A percentile compares a stretch with the other conserved stretches of the same genome.
phyloP scores from a whole-genome alignment of 768 basidiomycete genomes.

The Porphyrellus cyaneotinctus region DNA sequence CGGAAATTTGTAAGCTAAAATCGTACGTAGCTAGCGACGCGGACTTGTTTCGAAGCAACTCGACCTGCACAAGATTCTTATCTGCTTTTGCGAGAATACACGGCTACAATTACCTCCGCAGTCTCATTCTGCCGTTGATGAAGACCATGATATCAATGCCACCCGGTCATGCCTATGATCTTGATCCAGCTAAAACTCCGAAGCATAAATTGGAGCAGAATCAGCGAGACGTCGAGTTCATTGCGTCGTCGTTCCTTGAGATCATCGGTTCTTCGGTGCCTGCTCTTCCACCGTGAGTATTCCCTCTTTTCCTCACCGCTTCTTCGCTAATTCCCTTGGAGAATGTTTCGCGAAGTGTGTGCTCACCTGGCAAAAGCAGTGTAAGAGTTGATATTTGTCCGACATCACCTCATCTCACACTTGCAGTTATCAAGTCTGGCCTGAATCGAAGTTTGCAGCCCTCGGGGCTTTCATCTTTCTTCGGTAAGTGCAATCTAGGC shows the following conservation, averaged over 20 bases:
- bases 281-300: conserved; percentile 67
- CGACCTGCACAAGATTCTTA: conserved; percentile 81
- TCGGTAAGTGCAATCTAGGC: conserved; percentile 41
- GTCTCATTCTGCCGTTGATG: conserved; percentile 72
- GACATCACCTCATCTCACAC: conserved; percentile 12
- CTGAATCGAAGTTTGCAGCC: conserved; percentile 75
- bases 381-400: conserved; percentile 42
- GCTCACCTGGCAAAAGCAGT: conserved; percentile 74
- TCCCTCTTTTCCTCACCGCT: background rate
- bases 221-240: conserved; percentile 62
- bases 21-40: conserved; percentile 62
- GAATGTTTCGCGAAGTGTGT: conserved; percentile 85
- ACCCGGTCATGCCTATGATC: conserved; percentile 67
- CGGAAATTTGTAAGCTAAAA: conserved; percentile 2
- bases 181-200: conserved; percentile 62
- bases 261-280: conserved; percentile 69
- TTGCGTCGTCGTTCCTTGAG: conserved; percentile 71
- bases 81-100: conserved; percentile 86
- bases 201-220: conserved; percentile 66
- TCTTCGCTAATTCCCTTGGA: conserved; percentile 27
- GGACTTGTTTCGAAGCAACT: conserved; percentile 83
- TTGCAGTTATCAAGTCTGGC: conserved; percentile 61
- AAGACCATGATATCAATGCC: conserved; percentile 71
- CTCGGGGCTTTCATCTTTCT: conserved; percentile 91
- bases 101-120: conserved; percentile 88